These are phyloP conservation scores for Penicillium sp. DNA, from an alignment of 2,329 filamentous ascomycete species.

Conservation along the genomic window DNA sequence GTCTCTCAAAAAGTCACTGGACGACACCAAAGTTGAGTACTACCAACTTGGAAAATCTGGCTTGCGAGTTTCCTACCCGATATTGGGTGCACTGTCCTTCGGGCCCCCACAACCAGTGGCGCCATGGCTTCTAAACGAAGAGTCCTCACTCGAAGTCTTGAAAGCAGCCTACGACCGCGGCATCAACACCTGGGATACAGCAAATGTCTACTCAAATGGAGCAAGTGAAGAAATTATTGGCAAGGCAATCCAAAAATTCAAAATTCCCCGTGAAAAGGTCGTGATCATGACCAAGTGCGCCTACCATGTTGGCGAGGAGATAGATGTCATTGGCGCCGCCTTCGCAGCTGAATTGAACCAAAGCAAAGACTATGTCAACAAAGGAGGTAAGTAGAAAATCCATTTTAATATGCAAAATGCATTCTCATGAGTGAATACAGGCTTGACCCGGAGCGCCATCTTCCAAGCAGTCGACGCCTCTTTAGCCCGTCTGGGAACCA, in stretches of 20 bases:
- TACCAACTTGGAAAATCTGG: not conserved
- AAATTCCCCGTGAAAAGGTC: constrained; percentile 57
- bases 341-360: not conserved
- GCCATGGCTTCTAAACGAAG: constrained; percentile 3
- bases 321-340: constrained; percentile 24
- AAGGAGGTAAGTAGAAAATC: constrained; percentile 11
- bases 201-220: constrained; percentile 57
- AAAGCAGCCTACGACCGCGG: constrained; percentile 23
- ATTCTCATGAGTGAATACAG: constrained; percentile 38
- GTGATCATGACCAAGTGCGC: constrained; percentile 57
- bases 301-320: constrained; percentile 38
- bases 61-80: not conserved
- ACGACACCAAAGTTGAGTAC: constrained; percentile 3
- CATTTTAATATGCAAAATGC: constrained; percentile 21
- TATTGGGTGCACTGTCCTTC: not conserved
- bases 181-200: constrained; percentile 33
- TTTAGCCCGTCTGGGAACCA: constrained; percentile 47
- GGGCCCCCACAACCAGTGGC: not conserved
- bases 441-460: constrained; percentile 61
- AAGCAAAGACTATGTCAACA: constrained; percentile 1
- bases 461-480: constrained; percentile 62
- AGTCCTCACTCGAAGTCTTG: constrained; percentile 9
- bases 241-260: constrained; percentile 61
- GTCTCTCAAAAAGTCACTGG: constrained; percentile 3
- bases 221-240: constrained; percentile 54